Conservation (phyloP, 345 rosid species). For the Brassica napus region Da-Ae NC_063452.1:54778501-54779000, state of each 20-base stretch:
- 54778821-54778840: background rate
- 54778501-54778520: no score
- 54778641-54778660: no score
- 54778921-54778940: background rate
- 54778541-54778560: no score
- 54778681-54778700: no score
- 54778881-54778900: background rate
- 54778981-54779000: background rate
- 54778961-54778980: background rate
- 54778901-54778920: background rate
- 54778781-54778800: background rate
- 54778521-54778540: no score
- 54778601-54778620: no score
- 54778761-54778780: background rate
- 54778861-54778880: background rate
- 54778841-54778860: background rate
- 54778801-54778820: background rate
- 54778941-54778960: background rate
- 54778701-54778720: no score
- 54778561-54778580: no score
- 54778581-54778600: no score
- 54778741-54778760: background rate
- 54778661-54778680: no score
- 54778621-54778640: no score
- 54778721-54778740: no score